Evolutionary conservation across 2,329 filamentous ascomycete genomes (phyloP), one percentile per base, ranked within the genome.

Genomic region (Trichoderma sp.): DNA sequence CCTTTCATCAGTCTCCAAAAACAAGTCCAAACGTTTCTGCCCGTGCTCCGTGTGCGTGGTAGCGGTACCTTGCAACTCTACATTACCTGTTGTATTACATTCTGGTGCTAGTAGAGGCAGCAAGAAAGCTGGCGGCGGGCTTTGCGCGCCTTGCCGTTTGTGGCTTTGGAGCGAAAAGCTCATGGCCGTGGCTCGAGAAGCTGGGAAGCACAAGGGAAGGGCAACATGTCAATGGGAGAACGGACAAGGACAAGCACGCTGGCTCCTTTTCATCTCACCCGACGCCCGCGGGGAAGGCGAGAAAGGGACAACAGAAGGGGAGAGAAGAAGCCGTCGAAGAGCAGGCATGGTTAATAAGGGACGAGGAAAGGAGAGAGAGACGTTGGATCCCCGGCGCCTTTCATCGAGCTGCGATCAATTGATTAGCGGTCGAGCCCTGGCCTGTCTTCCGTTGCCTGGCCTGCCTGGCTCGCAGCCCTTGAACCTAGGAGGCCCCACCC

Each of bases 381-480:
- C 21, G 26, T 63, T 51, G 59, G 50, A 55, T 55, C 59, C 59
- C 59, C 39, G 43, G 19, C 7, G 50, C 30, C 43, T 30, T 47
- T 55, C 50, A 63, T 55, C 59, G 34, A 54, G 28, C 59, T 47
- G n/a, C 59, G 59, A 63, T 63, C 59, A 59, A 62, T 41, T 63
- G 59, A 63, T 63, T 63, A 63, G 59, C 59, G 59, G 59, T 63
- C 59, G 59, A 63, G 59, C 59, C 59, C 59, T 30, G 48, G 48
- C 59, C 59, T 24, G 54, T 62, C 52, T 61, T 14, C 58, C 58
- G 24, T 45, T 45, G 30, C 41, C 45, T 62, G 28, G 28, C 59
- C 44, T 48, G 28, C 59, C 44, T 48, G 43, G 43, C 19, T 24
- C 39, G 43, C 48, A 24, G 28, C 28, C 56, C 21, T 55, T 54